phyloP scores from a whole-genome alignment of 1,284 basidiomycete genomes.

The Cutaneotrichosporon sp. region DNA sequence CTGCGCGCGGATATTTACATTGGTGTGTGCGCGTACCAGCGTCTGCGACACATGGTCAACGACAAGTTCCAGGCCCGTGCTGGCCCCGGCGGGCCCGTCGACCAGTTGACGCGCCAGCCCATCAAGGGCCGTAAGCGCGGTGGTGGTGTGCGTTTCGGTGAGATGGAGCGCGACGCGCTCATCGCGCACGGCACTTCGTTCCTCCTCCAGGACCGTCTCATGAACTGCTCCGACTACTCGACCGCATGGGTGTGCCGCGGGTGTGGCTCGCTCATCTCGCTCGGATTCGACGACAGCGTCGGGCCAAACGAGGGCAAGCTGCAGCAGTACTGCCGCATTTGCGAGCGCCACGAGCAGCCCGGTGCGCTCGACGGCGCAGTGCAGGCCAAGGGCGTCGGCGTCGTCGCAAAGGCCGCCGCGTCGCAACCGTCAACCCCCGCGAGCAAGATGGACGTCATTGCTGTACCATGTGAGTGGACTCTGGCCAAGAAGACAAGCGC shows the following conservation, averaged over 20 bases:
- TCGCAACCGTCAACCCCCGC: conserved; percentile 8
- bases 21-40: conserved; percentile 97
- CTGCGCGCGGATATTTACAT: conserved; percentile 98
- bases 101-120: conserved; percentile 90
- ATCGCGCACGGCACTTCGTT: conserved; percentile 98
- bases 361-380: conserved; percentile 12
- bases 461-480: conserved; percentile 67
- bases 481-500: not conserved
- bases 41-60: conserved; percentile 97
- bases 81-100: conserved; percentile 75
- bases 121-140: conserved; percentile 98
- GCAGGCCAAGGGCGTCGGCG: conserved; percentile 15
- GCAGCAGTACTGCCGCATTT: conserved; percentile 85
- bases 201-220: conserved; percentile 93
- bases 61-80: conserved; percentile 99
- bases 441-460: conserved; percentile 83
- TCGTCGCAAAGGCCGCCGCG: conserved; percentile 46
- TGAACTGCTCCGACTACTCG: conserved; percentile 99
- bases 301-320: conserved; percentile 53
- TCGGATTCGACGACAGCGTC: conserved; percentile 81
- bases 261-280: conserved; percentile 89
- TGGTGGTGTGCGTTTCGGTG: conserved; percentile 98
- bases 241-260: conserved; percentile 96
- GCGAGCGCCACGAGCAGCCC: conserved; percentile 57
- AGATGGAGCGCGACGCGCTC: conserved; percentile 99